Conservation (phyloP, 2,329 filamentous ascomycete species). For the Aureobasidium namibiae region DNA sequence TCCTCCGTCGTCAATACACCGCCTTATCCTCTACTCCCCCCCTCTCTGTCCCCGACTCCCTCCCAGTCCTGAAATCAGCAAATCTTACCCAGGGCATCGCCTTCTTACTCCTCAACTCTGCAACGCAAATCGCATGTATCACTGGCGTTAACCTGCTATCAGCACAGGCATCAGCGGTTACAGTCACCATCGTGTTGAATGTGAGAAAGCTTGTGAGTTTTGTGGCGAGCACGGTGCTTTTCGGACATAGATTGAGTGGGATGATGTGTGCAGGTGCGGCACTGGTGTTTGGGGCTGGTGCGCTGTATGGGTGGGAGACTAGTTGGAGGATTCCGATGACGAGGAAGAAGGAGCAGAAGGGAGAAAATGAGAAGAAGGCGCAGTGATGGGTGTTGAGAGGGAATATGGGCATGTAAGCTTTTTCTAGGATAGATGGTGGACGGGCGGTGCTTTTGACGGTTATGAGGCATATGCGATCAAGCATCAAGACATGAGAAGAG, state of each 20-base stretch:
- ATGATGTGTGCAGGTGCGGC: conserved; percentile 74
- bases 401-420: no score
- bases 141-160: conserved; percentile 92
- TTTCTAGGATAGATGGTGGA: no score
- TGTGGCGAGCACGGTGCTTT: conserved; percentile 84
- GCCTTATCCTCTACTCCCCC: conserved; percentile 57
- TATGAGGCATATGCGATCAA: no score
- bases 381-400: not conserved
- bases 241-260: conserved; percentile 71
- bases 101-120: conserved; percentile 65
- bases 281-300: conserved; percentile 86
- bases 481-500: no score
- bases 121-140: conserved; percentile 92
- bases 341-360: not conserved
- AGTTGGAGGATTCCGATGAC: conserved; percentile 34
- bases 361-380: not conserved
- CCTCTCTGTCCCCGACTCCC: conserved; percentile 29
- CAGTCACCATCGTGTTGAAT: conserved; percentile 93
- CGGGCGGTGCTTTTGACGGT: no score
- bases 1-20: conserved; percentile 55
- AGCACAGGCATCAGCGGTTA: conserved; percentile 79
- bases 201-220: conserved; percentile 90
- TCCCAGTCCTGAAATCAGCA: not conserved
- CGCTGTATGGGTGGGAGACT: conserved; percentile 74
- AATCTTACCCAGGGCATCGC: conserved; percentile 57